Evolutionary conservation across 176 grass and related monocot species (phyloP).

Genomic region (Eragrostis nindensis): DNA sequence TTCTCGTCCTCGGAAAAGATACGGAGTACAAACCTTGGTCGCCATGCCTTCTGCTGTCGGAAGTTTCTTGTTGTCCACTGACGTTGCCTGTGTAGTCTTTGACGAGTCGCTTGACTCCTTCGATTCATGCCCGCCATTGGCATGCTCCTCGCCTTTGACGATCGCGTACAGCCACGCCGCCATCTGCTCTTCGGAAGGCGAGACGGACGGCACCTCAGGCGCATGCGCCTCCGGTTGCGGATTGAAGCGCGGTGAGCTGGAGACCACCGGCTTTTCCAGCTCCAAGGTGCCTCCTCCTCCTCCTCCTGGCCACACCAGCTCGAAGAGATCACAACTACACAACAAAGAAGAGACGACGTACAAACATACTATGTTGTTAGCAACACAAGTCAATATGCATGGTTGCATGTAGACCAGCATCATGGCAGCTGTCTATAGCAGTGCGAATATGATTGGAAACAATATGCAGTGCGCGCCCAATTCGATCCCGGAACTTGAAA

Average conservation of each 20-base stretch:
- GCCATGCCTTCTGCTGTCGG: background rate
- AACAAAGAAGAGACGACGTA: background rate
- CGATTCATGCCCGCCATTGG: background rate
- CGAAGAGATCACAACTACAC: conserved; percentile 3
- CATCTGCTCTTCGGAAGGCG: conserved; percentile 33
- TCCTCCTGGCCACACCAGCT: conserved; percentile 19
- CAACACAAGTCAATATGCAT: background rate
- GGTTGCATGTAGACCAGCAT: background rate
- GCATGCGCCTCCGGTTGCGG: background rate
- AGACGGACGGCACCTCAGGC: background rate
- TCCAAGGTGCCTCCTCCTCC: background rate
- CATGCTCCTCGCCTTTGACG: background rate
- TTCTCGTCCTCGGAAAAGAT: too few species aligned
- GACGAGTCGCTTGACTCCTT: background rate
- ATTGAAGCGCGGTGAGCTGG: background rate
- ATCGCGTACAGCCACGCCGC: conserved; percentile 16
- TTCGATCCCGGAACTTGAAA: too few species aligned
- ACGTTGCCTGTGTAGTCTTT: accelerated
- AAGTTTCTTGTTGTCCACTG: background rate
- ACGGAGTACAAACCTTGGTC: background rate
- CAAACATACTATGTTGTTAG: background rate
- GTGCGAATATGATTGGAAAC: too few species aligned
- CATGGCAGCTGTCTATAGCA: too few species aligned
- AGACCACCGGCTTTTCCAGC: background rate
- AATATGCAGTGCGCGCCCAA: too few species aligned